Evolutionary conservation across 1,139 yeast genomes (phyloP).

Genomic region (Saccharomycopsis phalli): DNA sequence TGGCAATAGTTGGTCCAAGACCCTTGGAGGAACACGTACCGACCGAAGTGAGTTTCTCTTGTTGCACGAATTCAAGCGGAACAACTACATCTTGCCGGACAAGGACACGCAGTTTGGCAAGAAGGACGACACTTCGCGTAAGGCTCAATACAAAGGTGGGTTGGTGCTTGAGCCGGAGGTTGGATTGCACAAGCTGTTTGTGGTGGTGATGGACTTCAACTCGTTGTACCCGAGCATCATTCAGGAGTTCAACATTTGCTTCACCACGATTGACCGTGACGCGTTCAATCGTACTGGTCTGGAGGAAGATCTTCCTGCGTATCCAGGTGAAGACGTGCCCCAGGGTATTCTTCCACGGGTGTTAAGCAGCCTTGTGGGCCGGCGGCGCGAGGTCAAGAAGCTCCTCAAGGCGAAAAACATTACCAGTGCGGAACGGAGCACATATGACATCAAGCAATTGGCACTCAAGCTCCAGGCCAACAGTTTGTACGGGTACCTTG

Average conservation of each 20-base stretch:
- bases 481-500: slow-evolving; percentile 98
- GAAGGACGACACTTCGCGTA: slow-evolving; percentile 46
- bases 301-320: slow-evolving; percentile 60
- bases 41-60: slow-evolving; percentile 93
- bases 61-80: slow-evolving; percentile 81
- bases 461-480: slow-evolving; percentile 96
- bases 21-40: slow-evolving; percentile 91
- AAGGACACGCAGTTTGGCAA: slow-evolving; percentile 36
- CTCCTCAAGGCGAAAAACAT: slow-evolving; percentile 69
- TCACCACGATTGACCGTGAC: slow-evolving; percentile 84
- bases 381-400: slow-evolving; percentile 90
- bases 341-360: slow-evolving; percentile 85
- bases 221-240: slow-evolving; percentile 95
- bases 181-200: slow-evolving; percentile 83
- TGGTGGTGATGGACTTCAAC: slow-evolving; percentile 96
- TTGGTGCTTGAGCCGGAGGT: slow-evolving; percentile 94
- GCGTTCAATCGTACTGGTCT: slow-evolving; percentile 30
- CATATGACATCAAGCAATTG: slow-evolving; percentile 91
- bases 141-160: slow-evolving; percentile 92
- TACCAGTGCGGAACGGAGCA: slow-evolving; percentile 54
- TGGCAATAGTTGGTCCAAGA: slow-evolving; percentile 96
- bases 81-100: slow-evolving; percentile 83
- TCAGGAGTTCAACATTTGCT: slow-evolving; percentile 94
- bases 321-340: slow-evolving; percentile 50
- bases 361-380: slow-evolving; percentile 72